Evolutionary conservation across 208 protist species (phyloP).

Genomic region (Tetramitus jugosus): DNA sequence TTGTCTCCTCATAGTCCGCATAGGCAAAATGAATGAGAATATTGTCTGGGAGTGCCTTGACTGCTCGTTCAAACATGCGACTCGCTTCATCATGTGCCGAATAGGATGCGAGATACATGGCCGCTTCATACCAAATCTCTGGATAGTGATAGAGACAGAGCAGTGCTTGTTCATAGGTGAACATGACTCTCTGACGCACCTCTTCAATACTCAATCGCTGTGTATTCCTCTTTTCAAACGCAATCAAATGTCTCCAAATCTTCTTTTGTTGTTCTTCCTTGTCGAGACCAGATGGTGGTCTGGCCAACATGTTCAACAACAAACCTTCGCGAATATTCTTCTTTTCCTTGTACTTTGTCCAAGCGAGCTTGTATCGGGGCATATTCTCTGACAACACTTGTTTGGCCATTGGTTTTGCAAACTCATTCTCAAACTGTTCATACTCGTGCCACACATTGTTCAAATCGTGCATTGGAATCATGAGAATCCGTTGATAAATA

Average conservation of each 20-base stretch:
- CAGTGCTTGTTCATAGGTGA: not conserved
- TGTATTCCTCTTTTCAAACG: conserved; percentile 10
- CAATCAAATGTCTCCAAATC: conserved; percentile 12
- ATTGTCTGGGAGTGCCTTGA: not conserved
- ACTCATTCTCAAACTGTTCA: conserved; percentile 8
- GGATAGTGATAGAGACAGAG: not conserved
- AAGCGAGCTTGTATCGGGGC: not conserved
- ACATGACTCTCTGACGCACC: not conserved
- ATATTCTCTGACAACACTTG: not conserved
- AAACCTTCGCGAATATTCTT: conserved; percentile 20
- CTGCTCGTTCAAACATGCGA: not conserved
- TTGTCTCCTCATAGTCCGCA: conserved; percentile 2
- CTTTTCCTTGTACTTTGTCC: conserved; percentile 11
- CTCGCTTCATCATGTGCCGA: not conserved
- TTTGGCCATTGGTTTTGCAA: not conserved
- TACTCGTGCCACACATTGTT: conserved; percentile 12
- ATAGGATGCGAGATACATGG: not conserved
- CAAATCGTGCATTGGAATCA: not conserved
- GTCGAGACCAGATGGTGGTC: not conserved
- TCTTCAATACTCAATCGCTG: not conserved
- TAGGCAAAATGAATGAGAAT: conserved; percentile 8
- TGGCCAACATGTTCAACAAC: conserved; percentile 12
- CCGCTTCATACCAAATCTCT: conserved; percentile 16
- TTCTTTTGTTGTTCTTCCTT: conserved; percentile 14
- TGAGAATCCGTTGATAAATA: not conserved